Evolutionary conservation across 768 basidiomycete species (phyloP), one percentile per base, ranked within the genome.

Genomic region (Amanita muscaria): DNA sequence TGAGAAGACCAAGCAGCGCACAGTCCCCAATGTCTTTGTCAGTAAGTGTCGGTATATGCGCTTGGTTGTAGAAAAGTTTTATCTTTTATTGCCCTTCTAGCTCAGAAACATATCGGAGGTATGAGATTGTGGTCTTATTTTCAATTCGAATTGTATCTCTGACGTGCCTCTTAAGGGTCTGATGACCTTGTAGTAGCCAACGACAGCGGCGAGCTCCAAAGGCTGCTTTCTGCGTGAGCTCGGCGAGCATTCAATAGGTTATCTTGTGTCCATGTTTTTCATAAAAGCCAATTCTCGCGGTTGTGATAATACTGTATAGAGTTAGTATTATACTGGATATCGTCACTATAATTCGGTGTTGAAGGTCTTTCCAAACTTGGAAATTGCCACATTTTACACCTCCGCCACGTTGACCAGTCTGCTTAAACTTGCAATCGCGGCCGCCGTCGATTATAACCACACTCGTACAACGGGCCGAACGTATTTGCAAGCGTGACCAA

Each of bases 21-120:
- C 81, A 9, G 88, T 90, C 4, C 88, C 88, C 23, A 84, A 79
- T 56, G 70, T 86, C 47, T 90, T 86, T 65, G 72, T 89, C 56
- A 73, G 83, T 86, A 48, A 70, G 70, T 66, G 40, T n/a, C n/a
- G 7, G 4, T 19, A 21, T 11, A 19, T 11, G 21, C 30, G 24
- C 25, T n/a, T 27, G 5, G 11, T 30, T 14, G 21, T 15, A 8
- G 19, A 6, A 39, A 25, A n/a, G 32, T 47, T 4, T n/a, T 11
- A 12, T 16, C 18, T 14, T 33, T 33, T 14, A 5, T 21, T 18
- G 36, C 25, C 30, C 2, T 23, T 16, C 19, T 37, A 80, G 77
- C 67, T 44, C 56, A 71, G 51, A 42, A 73, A 54, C 79, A 80
- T 48, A 63, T 80, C 23, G 79, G 78, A 51, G 79, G 75, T 76